Percentiles rank a stretch among this genome's conserved stretches.
These are phyloP conservation scores for Domatiomyces globalis DNA, from an alignment of 2,329 filamentous ascomycete genomes.

Conservation along the genomic window DNA sequence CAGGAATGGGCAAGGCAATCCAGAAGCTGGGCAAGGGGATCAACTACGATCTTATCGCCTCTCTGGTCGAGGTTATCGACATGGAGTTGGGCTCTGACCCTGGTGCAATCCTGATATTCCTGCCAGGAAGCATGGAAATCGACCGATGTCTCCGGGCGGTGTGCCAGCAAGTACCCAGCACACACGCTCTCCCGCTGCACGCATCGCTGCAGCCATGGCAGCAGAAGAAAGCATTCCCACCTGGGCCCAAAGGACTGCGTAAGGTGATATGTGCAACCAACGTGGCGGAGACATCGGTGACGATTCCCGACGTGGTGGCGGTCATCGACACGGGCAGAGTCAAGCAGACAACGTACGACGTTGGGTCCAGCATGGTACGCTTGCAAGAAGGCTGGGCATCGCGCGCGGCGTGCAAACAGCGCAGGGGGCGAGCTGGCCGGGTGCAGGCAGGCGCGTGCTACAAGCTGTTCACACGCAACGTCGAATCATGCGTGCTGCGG, in stretches of 20 bases:
- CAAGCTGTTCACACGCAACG: conserved; percentile 80
- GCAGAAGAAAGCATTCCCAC: conserved; percentile 72
- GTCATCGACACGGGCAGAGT: conserved; percentile 92
- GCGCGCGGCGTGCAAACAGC: conserved; percentile 82
- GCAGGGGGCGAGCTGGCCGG: conserved; percentile 81
- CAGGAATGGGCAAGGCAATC: conserved; percentile 49
- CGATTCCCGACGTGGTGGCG: conserved; percentile 90
- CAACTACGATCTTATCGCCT: conserved; percentile 76
- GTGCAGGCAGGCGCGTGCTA: conserved; percentile 85
- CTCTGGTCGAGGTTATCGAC: conserved; percentile 71
- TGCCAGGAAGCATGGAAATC: conserved; percentile 86
- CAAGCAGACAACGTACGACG: conserved; percentile 91
- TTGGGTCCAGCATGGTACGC: conserved; percentile 82
- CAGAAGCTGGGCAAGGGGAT: conserved; percentile 66
- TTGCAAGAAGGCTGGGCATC: conserved; percentile 94
- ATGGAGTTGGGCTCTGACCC: conserved; percentile 55
- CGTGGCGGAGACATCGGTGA: conserved; percentile 95
- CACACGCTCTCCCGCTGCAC: conserved; percentile 77
- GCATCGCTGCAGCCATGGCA: conserved; percentile 80
- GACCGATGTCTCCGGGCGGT: conserved; percentile 61
- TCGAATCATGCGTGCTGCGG: conserved; percentile 63
- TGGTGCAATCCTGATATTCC: conserved; percentile 87
- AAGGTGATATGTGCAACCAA: conserved; percentile 95
- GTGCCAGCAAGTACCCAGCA: conserved; percentile 41
- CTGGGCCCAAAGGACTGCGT: conserved; percentile 61